Percentiles rank a stretch among this genome's conserved stretches.
phyloP scores from a whole-genome alignment of 1,284 basidiomycete genomes.

The Microbotryum intermedium region DNA sequence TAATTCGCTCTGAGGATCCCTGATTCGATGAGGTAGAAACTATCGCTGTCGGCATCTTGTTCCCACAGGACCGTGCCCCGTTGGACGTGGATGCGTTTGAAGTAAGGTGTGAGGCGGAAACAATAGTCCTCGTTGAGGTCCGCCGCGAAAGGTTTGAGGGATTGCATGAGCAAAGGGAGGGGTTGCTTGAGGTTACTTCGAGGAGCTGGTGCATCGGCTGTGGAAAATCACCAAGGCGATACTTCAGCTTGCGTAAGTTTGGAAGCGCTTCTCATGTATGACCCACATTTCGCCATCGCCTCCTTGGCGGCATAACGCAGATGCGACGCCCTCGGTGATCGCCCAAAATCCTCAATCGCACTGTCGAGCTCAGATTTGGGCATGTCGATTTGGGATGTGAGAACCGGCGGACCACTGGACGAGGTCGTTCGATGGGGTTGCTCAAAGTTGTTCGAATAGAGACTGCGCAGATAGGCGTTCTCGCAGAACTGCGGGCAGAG shows the following conservation, averaged over 20 bases:
- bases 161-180: constrained; percentile 47
- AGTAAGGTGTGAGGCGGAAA: constrained; percentile 54
- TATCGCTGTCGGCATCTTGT: constrained; percentile 61
- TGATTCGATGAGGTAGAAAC: constrained; percentile 65
- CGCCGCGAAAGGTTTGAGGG: constrained; percentile 31
- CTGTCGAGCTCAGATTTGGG: constrained; percentile 36
- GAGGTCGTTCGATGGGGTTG: constrained; percentile 1
- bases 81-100: constrained; percentile 54
- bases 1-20: constrained; percentile 63
- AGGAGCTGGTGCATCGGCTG: constrained; percentile 6
- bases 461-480: constrained; percentile 40
- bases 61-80: constrained; percentile 64
- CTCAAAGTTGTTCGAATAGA: constrained; percentile 36
- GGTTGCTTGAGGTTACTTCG: constrained; percentile 39
- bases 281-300: constrained; percentile 28
- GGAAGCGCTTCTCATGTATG: not conserved
- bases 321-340: constrained; percentile 34
- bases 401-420: not conserved
- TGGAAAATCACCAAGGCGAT: constrained; percentile 34
- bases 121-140: constrained; percentile 42
- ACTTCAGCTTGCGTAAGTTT: constrained; percentile 42
- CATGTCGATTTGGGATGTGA: constrained; percentile 30
- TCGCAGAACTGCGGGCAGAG: constrained; percentile 48
- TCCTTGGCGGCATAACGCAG: constrained; percentile 65
- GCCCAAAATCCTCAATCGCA: constrained; percentile 34